Evolutionary conservation across 345 rosid genomes (phyloP).

Genomic region (Eucalyptus globulus): DNA sequence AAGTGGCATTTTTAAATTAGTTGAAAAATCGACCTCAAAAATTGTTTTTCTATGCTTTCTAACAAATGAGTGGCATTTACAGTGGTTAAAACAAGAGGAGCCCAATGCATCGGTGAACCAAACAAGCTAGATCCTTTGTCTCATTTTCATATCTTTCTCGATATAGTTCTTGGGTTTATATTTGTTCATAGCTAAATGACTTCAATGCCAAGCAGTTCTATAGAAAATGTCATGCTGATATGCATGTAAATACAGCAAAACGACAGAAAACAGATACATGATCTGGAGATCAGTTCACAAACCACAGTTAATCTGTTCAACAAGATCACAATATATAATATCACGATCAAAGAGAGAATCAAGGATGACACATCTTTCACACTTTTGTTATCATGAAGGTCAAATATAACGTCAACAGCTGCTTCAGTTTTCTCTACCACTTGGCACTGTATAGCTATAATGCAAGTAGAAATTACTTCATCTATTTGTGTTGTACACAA

Average conservation of each 20-base stretch:
- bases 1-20: background rate
- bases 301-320: background rate
- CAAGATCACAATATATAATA: background rate
- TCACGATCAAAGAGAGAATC: background rate
- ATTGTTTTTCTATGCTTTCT: background rate
- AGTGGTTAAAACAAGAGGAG: background rate
- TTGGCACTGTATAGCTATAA: background rate
- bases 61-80: background rate
- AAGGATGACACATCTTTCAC: background rate
- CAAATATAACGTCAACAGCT: background rate
- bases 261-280: background rate
- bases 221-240: background rate
- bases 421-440: background rate
- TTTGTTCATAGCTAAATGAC: background rate
- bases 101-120: background rate
- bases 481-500: background rate
- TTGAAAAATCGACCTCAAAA: background rate
- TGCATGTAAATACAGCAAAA: background rate
- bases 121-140: background rate
- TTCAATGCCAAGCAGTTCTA: background rate
- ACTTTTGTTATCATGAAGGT: background rate
- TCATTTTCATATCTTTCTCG: background rate
- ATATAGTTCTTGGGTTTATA: background rate
- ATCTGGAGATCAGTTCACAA: background rate
- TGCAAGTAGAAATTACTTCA: background rate